These are phyloP conservation scores for Penicillium coffeae DNA, from an alignment of 495 filamentous ascomycete genomes.

Conservation along the genomic window DNA sequence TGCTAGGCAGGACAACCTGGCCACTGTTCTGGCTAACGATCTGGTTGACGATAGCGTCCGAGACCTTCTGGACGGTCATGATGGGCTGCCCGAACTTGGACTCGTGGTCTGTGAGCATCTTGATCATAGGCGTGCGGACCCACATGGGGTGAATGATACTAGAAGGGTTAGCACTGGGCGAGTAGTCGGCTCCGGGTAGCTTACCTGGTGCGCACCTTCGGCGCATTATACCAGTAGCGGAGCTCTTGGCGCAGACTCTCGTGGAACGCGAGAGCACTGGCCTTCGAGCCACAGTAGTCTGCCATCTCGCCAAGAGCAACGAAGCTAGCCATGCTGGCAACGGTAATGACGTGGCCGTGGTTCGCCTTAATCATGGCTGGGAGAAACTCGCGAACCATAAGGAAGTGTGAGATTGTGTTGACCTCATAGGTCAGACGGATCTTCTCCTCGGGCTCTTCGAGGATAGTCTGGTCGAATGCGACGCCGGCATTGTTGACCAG, in stretches of 20 bases:
- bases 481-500: conserved; percentile 63
- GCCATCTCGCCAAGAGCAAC: conserved; percentile 44
- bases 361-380: conserved; percentile 56
- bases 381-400: conserved; percentile 56
- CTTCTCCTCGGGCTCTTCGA: conserved; percentile 41
- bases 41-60: conserved; percentile 38
- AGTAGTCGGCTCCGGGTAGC: too few relatives aligned
- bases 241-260: conserved; percentile 46
- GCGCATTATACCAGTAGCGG: conserved; percentile 38
- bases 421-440: conserved; percentile 54
- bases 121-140: conserved; percentile 46
- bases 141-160: conserved; percentile 45
- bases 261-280: conserved; percentile 53
- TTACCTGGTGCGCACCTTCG: conserved; percentile 42
- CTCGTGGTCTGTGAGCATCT: conserved; percentile 35
- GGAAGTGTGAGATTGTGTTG: conserved; percentile 58
- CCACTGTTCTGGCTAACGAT: conserved; percentile 40
- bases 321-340: conserved; percentile 55
- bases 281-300: conserved; percentile 57
- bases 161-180: too few relatives aligned
- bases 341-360: conserved; percentile 57
- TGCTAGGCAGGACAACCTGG: conserved; percentile 34
- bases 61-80: conserved; percentile 34
- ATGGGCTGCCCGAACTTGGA: conserved; percentile 35
- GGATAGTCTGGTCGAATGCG: conserved; percentile 41